Conservation (phyloP, 2,329 filamentous ascomycete genomes). For the Aureobasidium zeae region DNA sequence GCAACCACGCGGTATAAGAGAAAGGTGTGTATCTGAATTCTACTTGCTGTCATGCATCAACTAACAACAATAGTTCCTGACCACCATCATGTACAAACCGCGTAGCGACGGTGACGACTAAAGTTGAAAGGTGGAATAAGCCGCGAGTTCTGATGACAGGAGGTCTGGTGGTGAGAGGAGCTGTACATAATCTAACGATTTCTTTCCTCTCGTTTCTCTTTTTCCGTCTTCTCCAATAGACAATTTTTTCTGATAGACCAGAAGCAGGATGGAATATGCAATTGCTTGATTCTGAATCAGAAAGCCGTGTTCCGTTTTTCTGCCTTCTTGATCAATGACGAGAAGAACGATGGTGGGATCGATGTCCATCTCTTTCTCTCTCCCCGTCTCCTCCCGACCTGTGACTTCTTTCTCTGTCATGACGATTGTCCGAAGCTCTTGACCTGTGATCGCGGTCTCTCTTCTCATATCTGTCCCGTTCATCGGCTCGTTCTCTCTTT, state of each 20-base stretch:
- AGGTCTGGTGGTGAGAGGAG: not conserved
- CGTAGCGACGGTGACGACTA: conserved; percentile 41
- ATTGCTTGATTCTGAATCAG: too few relatives aligned
- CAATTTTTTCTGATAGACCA: too few relatives aligned
- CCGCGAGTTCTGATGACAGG: too few relatives aligned
- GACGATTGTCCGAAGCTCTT: too few relatives aligned
- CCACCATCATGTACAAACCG: conserved; percentile 95
- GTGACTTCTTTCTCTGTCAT: too few relatives aligned
- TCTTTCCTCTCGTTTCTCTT: conserved; percentile 4
- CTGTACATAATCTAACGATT: conserved; percentile 13
- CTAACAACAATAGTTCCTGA: conserved; percentile 63
- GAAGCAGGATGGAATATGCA: too few relatives aligned
- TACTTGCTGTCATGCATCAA: not conserved
- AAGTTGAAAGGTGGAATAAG: conserved; percentile 3
- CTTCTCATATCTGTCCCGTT: too few relatives aligned
- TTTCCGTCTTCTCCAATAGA: too few relatives aligned
- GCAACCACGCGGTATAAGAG: conserved; percentile 95
- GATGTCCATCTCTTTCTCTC: not conserved
- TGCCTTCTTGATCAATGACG: not conserved
- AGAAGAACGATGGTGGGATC: conserved; percentile 2
- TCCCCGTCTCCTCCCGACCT: too few relatives aligned
- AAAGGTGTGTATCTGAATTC: conserved; percentile 51
- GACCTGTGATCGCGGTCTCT: too few relatives aligned
- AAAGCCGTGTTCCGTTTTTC: too few relatives aligned
- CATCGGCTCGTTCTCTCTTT: too few relatives aligned